Evolutionary conservation across 331 rosid species (phyloP).

Genomic region (Quercus phellos): DNA sequence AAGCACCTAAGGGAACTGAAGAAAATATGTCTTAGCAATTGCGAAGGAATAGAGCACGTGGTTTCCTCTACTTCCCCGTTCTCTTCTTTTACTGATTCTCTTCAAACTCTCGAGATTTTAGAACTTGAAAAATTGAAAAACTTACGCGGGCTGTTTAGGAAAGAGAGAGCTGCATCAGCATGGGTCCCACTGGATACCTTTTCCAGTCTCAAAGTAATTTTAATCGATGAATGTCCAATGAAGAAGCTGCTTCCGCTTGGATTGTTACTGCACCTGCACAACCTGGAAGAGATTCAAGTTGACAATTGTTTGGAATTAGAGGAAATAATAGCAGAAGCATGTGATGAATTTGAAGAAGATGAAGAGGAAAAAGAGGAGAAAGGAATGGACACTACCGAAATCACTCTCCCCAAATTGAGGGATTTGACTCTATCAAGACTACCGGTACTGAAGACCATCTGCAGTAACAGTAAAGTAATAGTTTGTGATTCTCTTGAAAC

Average conservation of each 20-base stretch:
- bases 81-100: not conserved
- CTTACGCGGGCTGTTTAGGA: not conserved
- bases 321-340: not conserved
- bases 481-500: too few relatives aligned
- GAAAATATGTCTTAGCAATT: not conserved
- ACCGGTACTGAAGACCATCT: not conserved
- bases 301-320: not conserved
- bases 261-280: not conserved
- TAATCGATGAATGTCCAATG: not conserved
- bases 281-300: not conserved
- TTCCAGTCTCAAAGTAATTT: not conserved
- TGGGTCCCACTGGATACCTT: rapidly evolving
- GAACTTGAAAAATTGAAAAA: not conserved
- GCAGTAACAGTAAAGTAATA: too few relatives aligned
- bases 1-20: not conserved
- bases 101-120: not conserved
- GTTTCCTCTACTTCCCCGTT: not conserved
- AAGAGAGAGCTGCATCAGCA: not conserved
- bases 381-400: not conserved
- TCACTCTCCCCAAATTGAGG: not conserved
- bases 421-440: too few relatives aligned
- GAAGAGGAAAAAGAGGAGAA: not conserved
- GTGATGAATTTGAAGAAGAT: too few relatives aligned
- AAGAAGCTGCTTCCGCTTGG: not conserved
- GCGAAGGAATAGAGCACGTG: not conserved